These are phyloP conservation scores for Tarenaya hassleriana DNA, from an alignment of 345 rosid species.

Conservation along the genomic window DNA sequence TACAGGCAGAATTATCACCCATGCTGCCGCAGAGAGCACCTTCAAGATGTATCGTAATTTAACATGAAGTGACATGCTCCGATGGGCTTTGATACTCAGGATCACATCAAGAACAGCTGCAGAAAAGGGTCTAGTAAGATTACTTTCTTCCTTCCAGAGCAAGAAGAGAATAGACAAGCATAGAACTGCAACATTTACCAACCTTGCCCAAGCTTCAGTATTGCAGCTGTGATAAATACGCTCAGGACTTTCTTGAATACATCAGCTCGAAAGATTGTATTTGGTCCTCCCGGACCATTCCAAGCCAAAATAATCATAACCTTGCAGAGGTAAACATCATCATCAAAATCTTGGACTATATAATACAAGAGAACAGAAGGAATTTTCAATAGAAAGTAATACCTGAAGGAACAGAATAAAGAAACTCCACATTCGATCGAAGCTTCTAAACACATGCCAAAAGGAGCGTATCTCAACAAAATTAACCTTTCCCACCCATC, in stretches of 20 bases:
- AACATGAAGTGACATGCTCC: constrained; percentile 84
- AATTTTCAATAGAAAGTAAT: constrained; percentile 3
- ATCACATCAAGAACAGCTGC: constrained; percentile 95
- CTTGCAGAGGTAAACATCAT: constrained; percentile 38
- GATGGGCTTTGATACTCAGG: constrained; percentile 82
- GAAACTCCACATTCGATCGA: constrained; percentile 99
- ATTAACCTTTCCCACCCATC: constrained; percentile 95
- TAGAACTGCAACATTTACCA: constrained; percentile 18
- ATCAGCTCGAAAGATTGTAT: constrained; percentile 44
- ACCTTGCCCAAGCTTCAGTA: constrained; percentile 98
- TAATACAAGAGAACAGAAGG: constrained; percentile 7
- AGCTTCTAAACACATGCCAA: constrained; percentile 98
- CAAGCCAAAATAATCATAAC: constrained; percentile 95
- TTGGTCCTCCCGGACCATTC: constrained; percentile 65
- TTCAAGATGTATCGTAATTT: constrained; percentile 92
- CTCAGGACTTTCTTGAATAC: constrained; percentile 83
- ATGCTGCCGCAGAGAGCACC: constrained; percentile 86
- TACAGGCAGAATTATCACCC: constrained; percentile 89
- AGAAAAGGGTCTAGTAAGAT: constrained; percentile 14
- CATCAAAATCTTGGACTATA: constrained; percentile 15
- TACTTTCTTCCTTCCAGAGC: constrained; percentile 6
- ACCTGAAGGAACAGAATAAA: constrained; percentile 91
- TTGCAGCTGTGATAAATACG: constrained; percentile 92
- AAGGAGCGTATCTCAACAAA: constrained; percentile 97
- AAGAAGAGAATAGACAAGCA: constrained; percentile 4